Evolutionary conservation across 495 filamentous ascomycete genomes (phyloP).

Genomic region (Xylaria nigripes): DNA sequence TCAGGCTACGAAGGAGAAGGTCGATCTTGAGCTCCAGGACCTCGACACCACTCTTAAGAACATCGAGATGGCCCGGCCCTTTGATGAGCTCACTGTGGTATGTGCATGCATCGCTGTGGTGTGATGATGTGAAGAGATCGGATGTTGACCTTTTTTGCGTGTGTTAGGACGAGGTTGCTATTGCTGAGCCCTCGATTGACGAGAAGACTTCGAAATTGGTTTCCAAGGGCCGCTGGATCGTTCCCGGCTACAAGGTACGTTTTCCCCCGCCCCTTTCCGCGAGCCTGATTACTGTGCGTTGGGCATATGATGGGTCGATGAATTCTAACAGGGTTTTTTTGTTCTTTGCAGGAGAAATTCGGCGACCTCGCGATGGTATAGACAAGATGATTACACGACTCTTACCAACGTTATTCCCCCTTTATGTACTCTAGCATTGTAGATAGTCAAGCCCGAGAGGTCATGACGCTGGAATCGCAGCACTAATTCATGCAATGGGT

Average conservation of each 20-base stretch:
- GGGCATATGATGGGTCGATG: no score
- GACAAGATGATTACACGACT: slow-evolving; percentile 26
- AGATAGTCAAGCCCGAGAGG: slow-evolving; percentile 35
- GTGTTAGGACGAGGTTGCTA: slow-evolving; percentile 80
- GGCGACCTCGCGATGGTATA: slow-evolving; percentile 90
- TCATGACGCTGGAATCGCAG: slow-evolving; percentile 25
- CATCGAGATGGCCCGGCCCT: slow-evolving; percentile 91
- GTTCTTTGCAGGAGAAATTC: slow-evolving; percentile 88
- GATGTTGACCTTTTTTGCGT: slow-evolving; percentile 2
- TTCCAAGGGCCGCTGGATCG: slow-evolving; percentile 92
- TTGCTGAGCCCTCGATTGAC: slow-evolving; percentile 91
- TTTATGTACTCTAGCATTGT: slow-evolving; percentile 55
- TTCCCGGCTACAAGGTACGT: slow-evolving; percentile 95
- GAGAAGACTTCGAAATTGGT: slow-evolving; percentile 86
- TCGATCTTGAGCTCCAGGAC: slow-evolving; percentile 86
- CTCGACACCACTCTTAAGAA: slow-evolving; percentile 90
- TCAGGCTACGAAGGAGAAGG: slow-evolving; percentile 87
- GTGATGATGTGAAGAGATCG: slow-evolving; percentile 16
- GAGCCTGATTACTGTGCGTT: neutral
- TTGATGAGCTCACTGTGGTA: slow-evolving; percentile 97
- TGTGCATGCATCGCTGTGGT: slow-evolving; percentile 34
- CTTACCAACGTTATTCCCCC: slow-evolving; percentile 29
- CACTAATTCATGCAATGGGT: slow-evolving; percentile 9
- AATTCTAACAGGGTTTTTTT: no score
- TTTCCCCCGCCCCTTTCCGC: no score